A percentile compares a stretch with the other conserved stretches of the same genome.
Evolutionary conservation across 2,329 filamentous ascomycete species (phyloP).

Genomic region (Decorospora gaudefroyi): DNA sequence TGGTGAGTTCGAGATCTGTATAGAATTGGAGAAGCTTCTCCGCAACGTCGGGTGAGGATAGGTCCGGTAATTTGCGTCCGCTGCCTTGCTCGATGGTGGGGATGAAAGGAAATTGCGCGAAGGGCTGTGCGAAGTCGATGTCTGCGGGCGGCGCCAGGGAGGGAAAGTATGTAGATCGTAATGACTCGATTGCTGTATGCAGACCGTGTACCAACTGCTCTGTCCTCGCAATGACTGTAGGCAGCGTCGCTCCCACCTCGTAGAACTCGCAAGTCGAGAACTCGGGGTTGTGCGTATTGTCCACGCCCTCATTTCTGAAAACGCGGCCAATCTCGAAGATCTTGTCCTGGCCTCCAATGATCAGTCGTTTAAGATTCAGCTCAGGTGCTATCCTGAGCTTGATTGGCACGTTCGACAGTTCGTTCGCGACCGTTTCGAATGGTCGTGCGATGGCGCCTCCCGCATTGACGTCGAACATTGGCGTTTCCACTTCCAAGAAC

Average conservation of each 20-base stretch:
- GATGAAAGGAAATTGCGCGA: conserved; percentile 77
- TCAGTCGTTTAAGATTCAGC: conserved; percentile 88
- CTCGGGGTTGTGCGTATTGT: conserved; percentile 85
- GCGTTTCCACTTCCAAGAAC: conserved; percentile 89
- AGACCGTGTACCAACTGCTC: conserved; percentile 65
- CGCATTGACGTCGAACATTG: conserved; percentile 78
- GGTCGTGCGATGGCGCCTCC: conserved; percentile 88
- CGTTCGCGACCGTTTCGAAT: conserved; percentile 78
- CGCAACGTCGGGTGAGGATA: conserved; percentile 58
- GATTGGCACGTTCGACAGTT: conserved; percentile 72
- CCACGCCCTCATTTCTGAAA: conserved; percentile 84
- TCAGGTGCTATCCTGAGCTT: conserved; percentile 90
- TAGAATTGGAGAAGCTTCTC: conserved; percentile 63
- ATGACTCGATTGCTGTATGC: conserved; percentile 47
- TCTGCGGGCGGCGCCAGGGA: conserved; percentile 50
- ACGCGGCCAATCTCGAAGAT: conserved; percentile 92
- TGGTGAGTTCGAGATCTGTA: conserved; percentile 52
- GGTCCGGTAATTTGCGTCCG: conserved; percentile 64
- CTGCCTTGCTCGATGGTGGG: conserved; percentile 74
- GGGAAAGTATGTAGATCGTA: conserved; percentile 49
- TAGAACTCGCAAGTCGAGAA: conserved; percentile 99
- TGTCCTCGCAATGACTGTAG: conserved; percentile 75
- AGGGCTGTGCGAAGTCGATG: conserved; percentile 63
- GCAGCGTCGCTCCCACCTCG: conserved; percentile 77
- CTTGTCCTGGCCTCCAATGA: conserved; percentile 83